phyloP scores from a whole-genome alignment of 345 rosid genomes.

The Eucalyptus albens region DNA sequence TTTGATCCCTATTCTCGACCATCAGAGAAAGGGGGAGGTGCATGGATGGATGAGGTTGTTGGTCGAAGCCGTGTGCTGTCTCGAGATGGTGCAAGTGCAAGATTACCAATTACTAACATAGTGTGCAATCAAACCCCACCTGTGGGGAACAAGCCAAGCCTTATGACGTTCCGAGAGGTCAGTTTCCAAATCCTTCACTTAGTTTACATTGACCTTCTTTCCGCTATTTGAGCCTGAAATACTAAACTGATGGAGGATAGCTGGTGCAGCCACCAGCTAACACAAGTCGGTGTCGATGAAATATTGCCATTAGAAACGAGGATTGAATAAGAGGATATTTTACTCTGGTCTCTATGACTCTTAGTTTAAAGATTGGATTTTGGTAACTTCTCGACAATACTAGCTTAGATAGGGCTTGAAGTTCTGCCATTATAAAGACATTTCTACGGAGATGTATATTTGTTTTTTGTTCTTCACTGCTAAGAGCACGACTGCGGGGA shows the following conservation, averaged over 20 bases:
- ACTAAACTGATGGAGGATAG: neutral
- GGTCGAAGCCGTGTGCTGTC: conserved; percentile 61
- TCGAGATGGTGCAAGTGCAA: conserved; percentile 24
- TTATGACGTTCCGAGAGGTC: conserved; percentile 91
- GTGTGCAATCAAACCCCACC: conserved; percentile 96
- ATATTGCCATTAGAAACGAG: neutral
- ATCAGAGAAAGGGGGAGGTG: conserved; percentile 76
- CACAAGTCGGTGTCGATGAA: neutral
- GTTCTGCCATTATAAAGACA: neutral
- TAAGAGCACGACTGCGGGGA: neutral
- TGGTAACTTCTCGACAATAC: neutral
- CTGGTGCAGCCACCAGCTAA: neutral
- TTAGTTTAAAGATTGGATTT: neutral
- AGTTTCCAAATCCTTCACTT: neutral
- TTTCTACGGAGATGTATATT: neutral
- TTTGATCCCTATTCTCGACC: conserved; percentile 98
- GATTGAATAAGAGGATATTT: neutral
- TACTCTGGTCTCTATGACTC: neutral
- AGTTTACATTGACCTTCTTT: neutral
- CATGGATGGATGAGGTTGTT: conserved; percentile 88
- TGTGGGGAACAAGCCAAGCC: conserved; percentile 82
- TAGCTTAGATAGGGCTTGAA: neutral
- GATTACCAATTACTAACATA: conserved; percentile 77
- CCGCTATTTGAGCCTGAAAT: neutral
- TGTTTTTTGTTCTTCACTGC: neutral